A percentile compares a stretch with the other conserved stretches of the same genome.
These are phyloP conservation scores for Lactifluus piperatus DNA, from an alignment of 768 basidiomycete genomes.

Conservation along the genomic window DNA sequence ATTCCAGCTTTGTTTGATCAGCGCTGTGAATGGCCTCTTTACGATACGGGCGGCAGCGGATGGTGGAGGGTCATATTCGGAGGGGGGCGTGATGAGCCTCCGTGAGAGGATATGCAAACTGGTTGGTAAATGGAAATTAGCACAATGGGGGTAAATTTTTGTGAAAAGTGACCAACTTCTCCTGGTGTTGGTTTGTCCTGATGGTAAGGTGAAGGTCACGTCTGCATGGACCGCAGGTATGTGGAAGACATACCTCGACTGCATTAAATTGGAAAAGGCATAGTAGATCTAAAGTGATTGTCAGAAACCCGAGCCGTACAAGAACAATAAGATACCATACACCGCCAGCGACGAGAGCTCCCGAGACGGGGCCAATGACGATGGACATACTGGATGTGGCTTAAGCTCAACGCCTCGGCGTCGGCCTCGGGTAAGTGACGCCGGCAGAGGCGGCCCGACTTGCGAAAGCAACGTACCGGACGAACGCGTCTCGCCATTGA, in stretches of 20 bases:
- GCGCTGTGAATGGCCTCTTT: constrained; percentile 6
- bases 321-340: constrained; percentile 30
- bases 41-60: constrained; percentile 15
- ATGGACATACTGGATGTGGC: constrained; percentile 42
- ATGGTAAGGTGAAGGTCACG: not conserved
- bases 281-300: constrained; percentile 39
- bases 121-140: not conserved
- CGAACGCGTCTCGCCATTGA: not conserved
- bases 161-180: constrained; percentile 40
- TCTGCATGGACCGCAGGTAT: not conserved
- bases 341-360: constrained; percentile 59
- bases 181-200: constrained; percentile 47
- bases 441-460: not conserved
- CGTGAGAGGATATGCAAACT: constrained; percentile 7
- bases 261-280: constrained; percentile 59
- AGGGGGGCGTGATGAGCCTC: constrained; percentile 6
- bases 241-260: constrained; percentile 36
- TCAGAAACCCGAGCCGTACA: constrained; percentile 21
- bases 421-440: not conserved
- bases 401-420: no score
- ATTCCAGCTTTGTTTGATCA: constrained; percentile 18
- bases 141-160: not conserved
- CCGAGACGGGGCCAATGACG: constrained; percentile 58
- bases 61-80: constrained; percentile 13
- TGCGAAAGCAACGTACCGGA: not conserved